Base-by-base conservation (phyloP, 129 eudicot species). In the Chrysanthemum seticuspe region DNA sequence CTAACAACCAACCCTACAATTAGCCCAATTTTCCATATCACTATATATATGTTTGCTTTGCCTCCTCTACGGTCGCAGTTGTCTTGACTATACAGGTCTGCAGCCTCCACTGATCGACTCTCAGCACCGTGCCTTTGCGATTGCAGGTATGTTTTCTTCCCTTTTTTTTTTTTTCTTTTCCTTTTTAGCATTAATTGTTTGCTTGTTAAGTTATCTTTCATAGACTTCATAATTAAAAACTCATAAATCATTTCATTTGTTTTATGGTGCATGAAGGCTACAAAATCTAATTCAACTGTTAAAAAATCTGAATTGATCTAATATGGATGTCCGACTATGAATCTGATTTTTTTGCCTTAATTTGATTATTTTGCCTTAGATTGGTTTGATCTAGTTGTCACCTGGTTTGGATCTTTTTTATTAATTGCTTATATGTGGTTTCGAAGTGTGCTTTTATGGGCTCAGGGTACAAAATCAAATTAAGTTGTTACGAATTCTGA, bases 141-240 rank as follows among this genome's bases (percentile, higher is more conserved):
- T 64, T 74, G 63, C 63, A 27, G 78, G 72, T 74, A 74, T 36
- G 8, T 52, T 74, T 64, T 36, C 25, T 21, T 19, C 64, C 53
- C n/a, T n/a, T n/a, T 19, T 19, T 45, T 63, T 13, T 64, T 49
- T 27, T 7, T 6, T 62, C 16, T 36, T 34, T 62, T 27, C 44
- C 14, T 21, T 64, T 3, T 59, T 1, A 3, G 10, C 21, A 31
- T 31, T 31, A 31, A 31, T 1, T 31, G 36, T 58, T 58, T 16
- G 34, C 53, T 65, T 64, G 60, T 27, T 40, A 2, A 14, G 45
- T 68, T 70, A 29, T 70, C 51, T 70, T 44, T 27, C 13, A 10
- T 57, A 18, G 75, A 10, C 58, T 18, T 25, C 29, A 21, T 49
- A 73, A 61, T 12, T 73, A 25, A 27, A 14, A 44, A n/a, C 69